Evolutionary conservation across 257 asterid species (phyloP).

Genomic region (Mentha longifolia): DNA sequence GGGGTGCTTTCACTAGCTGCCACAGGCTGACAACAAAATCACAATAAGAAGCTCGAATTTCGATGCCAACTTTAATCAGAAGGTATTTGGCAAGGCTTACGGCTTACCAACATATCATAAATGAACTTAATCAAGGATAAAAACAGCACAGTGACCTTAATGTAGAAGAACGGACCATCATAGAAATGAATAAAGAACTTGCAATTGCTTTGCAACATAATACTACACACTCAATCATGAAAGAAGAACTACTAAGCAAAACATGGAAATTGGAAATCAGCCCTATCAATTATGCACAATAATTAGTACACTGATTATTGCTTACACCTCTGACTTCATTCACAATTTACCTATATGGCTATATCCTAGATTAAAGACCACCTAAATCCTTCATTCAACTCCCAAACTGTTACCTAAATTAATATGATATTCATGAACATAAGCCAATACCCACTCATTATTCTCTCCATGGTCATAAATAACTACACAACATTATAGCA

Average conservation of each 20-base stretch:
- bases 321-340: constrained; percentile 10
- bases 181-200: constrained; percentile 8
- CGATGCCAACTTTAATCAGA: constrained; percentile 32
- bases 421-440: constrained; percentile 8
- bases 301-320: not conserved
- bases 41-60: constrained; percentile 35
- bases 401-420: constrained; percentile 8
- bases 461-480: constrained; percentile 22
- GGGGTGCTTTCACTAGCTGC: constrained; percentile 49
- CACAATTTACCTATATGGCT: not conserved
- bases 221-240: constrained; percentile 13
- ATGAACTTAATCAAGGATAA: constrained; percentile 22
- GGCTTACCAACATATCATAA: constrained; percentile 20
- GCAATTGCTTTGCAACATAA: not conserved
- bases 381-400: not conserved
- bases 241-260: constrained; percentile 12
- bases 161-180: constrained; percentile 1
- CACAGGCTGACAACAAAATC: constrained; percentile 75
- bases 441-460: constrained; percentile 6
- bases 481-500: not conserved
- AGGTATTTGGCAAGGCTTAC: constrained; percentile 20
- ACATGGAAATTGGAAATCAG: constrained; percentile 12
- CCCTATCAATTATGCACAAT: not conserved
- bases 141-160: constrained; percentile 19
- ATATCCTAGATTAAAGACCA: too few relatives aligned